A percentile compares a stretch with the other conserved stretches of the same genome.
Conservation (phyloP, 148 eudicot genomes). For the Diospyros kaki region DNA sequence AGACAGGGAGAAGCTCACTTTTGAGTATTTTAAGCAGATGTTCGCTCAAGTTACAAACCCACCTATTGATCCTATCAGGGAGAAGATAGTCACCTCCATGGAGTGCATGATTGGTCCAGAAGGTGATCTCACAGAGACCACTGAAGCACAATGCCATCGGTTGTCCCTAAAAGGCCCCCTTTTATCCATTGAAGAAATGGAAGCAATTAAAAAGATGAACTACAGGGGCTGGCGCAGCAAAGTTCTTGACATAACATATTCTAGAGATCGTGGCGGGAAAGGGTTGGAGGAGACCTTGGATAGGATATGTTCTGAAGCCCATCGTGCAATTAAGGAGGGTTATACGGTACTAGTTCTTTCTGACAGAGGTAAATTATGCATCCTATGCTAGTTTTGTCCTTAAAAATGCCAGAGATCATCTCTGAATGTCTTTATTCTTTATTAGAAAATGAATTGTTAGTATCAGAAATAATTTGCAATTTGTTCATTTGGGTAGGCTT, state of each 20-base stretch:
- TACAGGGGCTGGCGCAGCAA: conserved; percentile 96
- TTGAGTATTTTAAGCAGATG: conserved; percentile 98
- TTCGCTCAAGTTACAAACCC: conserved; percentile 99
- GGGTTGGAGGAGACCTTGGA: conserved; percentile 93
- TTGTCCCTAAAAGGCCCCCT: conserved; percentile 94
- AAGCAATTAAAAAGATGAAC: conserved; percentile 92
- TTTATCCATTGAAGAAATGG: conserved; percentile 77
- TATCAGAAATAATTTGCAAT: background rate
- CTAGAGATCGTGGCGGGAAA: conserved; percentile 60
- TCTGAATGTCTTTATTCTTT: background rate
- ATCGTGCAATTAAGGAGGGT: conserved; percentile 77
- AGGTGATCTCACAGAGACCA: conserved; percentile 96
- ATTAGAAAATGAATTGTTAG: background rate
- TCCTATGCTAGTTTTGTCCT: background rate
- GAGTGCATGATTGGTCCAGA: conserved; percentile 99
- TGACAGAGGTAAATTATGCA: conserved; percentile 68
- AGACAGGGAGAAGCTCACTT: conserved; percentile 88
- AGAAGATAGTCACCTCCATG: conserved; percentile 97
- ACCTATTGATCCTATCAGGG: conserved; percentile 96
- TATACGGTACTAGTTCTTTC: conserved; percentile 81
- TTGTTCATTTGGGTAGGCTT: conserved; percentile 45
- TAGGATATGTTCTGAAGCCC: conserved; percentile 87
- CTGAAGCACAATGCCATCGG: conserved; percentile 94
- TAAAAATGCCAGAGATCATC: background rate
- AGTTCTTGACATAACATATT: conserved; percentile 85